A percentile compares a stretch with the other conserved stretches of the same genome.
Conservation (phyloP, 1,284 basidiomycete genomes). For the Cutaneotrichosporon sp. region DNA sequence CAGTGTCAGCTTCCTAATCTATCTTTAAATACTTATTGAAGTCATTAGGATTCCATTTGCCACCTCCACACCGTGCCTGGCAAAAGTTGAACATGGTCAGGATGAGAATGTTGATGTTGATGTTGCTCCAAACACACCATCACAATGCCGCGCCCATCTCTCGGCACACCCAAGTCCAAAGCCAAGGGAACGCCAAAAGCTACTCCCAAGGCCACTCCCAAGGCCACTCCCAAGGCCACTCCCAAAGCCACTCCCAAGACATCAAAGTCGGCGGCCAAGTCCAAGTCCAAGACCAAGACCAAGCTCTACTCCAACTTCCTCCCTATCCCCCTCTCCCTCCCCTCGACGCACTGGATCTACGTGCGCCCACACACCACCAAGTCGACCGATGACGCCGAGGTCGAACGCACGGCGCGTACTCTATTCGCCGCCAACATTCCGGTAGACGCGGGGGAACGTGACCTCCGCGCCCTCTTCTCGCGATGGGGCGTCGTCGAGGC, state of each 20-base stretch:
- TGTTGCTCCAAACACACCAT: neutral
- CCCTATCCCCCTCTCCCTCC: constrained; percentile 36
- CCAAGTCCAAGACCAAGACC: constrained; percentile 1
- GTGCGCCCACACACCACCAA: constrained; percentile 35
- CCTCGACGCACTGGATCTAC: constrained; percentile 46
- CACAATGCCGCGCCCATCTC: constrained; percentile 11
- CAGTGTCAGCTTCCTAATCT: neutral
- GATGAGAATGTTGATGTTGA: neutral
- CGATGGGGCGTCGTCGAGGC: constrained; percentile 71
- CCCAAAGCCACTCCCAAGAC: neutral
- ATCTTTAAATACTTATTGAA: neutral
- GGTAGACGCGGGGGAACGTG: constrained; percentile 75
- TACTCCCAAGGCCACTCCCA: neutral
- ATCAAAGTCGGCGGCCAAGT: neutral
- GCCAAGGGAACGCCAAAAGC: neutral
- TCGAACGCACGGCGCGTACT: constrained; percentile 58
- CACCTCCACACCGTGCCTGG: constrained; percentile 3
- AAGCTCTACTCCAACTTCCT: constrained; percentile 42
- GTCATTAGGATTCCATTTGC: neutral
- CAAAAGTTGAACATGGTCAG: neutral
- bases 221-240: neutral
- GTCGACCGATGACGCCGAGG: constrained; percentile 29
- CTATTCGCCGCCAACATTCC: constrained; percentile 83
- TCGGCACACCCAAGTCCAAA: constrained; percentile 5
- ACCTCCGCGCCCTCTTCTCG: constrained; percentile 70